Conservation (phyloP, 139 green algal genomes). For the Auxenochlorella pyrenoidosa region DNA sequence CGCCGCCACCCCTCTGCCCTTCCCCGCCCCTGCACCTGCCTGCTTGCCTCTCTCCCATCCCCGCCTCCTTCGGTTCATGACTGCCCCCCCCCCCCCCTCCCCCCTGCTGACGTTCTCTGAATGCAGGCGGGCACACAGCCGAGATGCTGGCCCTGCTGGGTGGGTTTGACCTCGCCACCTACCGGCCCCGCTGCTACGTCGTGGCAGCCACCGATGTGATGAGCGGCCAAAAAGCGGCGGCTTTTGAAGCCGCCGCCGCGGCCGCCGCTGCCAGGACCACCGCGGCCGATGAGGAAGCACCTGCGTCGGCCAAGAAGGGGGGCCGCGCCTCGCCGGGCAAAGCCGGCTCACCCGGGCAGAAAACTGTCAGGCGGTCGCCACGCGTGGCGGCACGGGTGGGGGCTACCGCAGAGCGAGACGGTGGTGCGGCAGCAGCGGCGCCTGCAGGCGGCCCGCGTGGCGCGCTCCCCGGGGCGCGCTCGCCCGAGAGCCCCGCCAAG, state of each 20-base stretch:
- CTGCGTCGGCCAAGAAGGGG: not conserved
- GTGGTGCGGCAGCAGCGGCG: too few relatives aligned
- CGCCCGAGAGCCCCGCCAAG: slow-evolving; percentile 21
- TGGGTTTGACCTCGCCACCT: slow-evolving; percentile 61
- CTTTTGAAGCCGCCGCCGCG: slow-evolving; percentile 37
- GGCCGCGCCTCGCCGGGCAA: not conserved
- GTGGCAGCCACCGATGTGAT: slow-evolving; percentile 78
- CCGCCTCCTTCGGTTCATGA: not conserved
- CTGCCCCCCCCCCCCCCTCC: not conserved
- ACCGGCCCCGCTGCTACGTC: slow-evolving; percentile 79
- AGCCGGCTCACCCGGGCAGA: not conserved
- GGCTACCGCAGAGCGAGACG: not conserved
- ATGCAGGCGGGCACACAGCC: slow-evolving; percentile 89
- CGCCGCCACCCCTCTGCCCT: too few relatives aligned
- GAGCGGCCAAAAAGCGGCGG: slow-evolving; percentile 65
- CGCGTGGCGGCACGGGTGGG: not conserved
- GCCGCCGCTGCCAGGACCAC: not conserved
- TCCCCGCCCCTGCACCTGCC: not conserved
- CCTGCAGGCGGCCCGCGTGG: not conserved
- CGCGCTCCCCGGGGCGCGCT: not conserved
- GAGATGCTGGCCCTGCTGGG: slow-evolving; percentile 88
- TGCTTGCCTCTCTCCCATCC: not conserved
- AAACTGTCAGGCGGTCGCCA: slow-evolving; percentile 12
- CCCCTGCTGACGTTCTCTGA: not conserved
- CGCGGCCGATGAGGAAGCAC: slow-evolving; percentile 1